phyloP scores from a whole-genome alignment of 345 rosid species.

The Hypericum perforatum region DNA sequence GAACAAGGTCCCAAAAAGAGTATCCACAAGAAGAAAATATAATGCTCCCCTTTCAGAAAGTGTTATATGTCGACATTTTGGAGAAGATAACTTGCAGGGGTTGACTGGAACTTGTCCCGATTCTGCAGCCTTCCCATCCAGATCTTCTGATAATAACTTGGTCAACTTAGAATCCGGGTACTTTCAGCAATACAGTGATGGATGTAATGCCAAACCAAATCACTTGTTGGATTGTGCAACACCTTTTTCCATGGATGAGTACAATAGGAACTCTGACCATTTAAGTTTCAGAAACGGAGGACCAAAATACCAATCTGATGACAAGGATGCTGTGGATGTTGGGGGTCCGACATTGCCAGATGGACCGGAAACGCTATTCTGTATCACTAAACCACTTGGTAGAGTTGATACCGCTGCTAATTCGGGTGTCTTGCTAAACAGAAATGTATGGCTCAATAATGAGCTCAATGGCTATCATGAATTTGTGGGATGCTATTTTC shows the following conservation, averaged over 20 bases:
- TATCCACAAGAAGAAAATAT: constrained; percentile 37
- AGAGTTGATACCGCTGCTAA: constrained; percentile 21
- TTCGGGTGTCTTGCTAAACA: constrained; percentile 24
- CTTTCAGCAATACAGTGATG: constrained; percentile 19
- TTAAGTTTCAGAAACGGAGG: constrained; percentile 19
- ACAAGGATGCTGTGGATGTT: constrained; percentile 14
- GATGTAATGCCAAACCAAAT: constrained; percentile 14
- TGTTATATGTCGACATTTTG: constrained; percentile 25
- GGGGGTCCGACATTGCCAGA: no score
- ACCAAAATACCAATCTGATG: constrained; percentile 25
- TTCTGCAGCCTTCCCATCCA: constrained; percentile 22
- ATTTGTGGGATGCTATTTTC: constrained; percentile 71
- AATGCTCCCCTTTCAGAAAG: constrained; percentile 40
- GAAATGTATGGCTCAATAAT: constrained; percentile 28
- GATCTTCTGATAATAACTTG: constrained; percentile 15
- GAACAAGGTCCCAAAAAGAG: constrained; percentile 24
- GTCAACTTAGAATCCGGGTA: constrained; percentile 11
- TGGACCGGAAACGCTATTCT: constrained; percentile 16
- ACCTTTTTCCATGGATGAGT: no score
- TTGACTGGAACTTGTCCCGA: constrained; percentile 13
- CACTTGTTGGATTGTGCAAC: constrained; percentile 9
- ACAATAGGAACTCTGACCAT: no score
- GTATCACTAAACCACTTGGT: constrained; percentile 14
- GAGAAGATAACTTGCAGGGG: constrained; percentile 18
- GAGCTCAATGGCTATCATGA: constrained; percentile 39